phyloP scores from a whole-genome alignment of 2,329 filamentous ascomycete species.

The Leptographium radiaticola region DNA sequence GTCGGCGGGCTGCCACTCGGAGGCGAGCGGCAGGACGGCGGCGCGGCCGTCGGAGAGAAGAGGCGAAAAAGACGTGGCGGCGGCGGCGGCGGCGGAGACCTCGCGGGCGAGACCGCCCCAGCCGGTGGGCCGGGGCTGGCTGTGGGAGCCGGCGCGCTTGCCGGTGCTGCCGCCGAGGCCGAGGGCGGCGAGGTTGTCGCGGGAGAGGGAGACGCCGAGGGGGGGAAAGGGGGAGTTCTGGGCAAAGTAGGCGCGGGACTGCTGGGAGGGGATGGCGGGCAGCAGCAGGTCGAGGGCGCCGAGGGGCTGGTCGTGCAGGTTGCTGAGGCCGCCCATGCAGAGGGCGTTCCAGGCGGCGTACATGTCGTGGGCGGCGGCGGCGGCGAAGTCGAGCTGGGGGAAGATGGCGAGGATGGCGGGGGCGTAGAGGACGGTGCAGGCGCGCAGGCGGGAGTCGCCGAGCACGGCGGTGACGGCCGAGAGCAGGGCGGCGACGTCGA shows the following conservation, averaged over 20 bases:
- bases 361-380: slow-evolving; percentile 29
- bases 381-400: slow-evolving; percentile 42
- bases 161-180: slow-evolving; percentile 15
- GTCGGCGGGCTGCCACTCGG: slow-evolving; percentile 31
- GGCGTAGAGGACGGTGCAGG: slow-evolving; percentile 56
- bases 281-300: slow-evolving; percentile 55
- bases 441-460: slow-evolving; percentile 64
- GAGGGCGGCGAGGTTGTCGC: slow-evolving; percentile 19
- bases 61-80: slow-evolving; percentile 14
- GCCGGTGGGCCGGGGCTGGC: slow-evolving; percentile 15
- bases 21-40: not conserved
- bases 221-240: slow-evolving; percentile 39
- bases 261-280: slow-evolving; percentile 36
- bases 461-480: slow-evolving; percentile 68
- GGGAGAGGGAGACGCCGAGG: slow-evolving; percentile 29
- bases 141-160: not conserved
- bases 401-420: slow-evolving; percentile 58
- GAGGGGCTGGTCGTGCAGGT: slow-evolving; percentile 28
- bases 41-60: not conserved
- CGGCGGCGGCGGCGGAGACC: not conserved
- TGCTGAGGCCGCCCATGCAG: slow-evolving; percentile 37
- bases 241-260: slow-evolving; percentile 17
- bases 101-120: not conserved
- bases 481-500: slow-evolving; percentile 55
- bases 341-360: slow-evolving; percentile 38